phyloP scores from a whole-genome alignment of 1,139 yeast genomes.

The Debaryomyces subglobosus region DNA sequence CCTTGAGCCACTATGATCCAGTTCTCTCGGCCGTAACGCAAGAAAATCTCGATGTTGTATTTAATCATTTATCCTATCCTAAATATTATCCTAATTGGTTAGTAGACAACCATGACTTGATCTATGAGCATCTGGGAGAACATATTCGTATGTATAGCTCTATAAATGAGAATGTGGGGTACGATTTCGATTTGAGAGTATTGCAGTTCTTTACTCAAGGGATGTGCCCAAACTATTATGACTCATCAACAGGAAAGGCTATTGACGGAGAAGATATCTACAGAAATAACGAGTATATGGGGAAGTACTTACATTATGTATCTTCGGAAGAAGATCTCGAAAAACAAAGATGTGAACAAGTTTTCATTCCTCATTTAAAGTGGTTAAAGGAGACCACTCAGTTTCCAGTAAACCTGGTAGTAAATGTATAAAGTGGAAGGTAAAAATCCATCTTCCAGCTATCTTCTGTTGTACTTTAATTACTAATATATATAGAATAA shows the following conservation, averaged over 20 bases:
- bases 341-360: conserved; percentile 35
- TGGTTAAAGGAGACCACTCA: conserved; percentile 41
- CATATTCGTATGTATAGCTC: conserved; percentile 52
- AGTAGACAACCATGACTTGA: conserved; percentile 47
- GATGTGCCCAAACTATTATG: conserved; percentile 41
- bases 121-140: conserved; percentile 35
- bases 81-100: conserved; percentile 57
- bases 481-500: not conserved
- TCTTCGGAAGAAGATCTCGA: conserved; percentile 26
- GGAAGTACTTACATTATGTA: conserved; percentile 34
- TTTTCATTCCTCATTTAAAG: conserved; percentile 42
- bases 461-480: not conserved
- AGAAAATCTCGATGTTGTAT: conserved; percentile 35
- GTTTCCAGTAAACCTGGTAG: conserved; percentile 10
- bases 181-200: conserved; percentile 55
- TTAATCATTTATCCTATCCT: conserved; percentile 72
- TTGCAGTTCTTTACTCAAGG: conserved; percentile 42
- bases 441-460: not conserved
- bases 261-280: conserved; percentile 27
- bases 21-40: conserved; percentile 23
- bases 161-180: conserved; percentile 45
- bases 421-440: not conserved
- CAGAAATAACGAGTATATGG: conserved; percentile 35
- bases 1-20: conserved; percentile 66
- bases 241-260: conserved; percentile 28